Percentiles rank a stretch among this genome's conserved stretches.
These are phyloP conservation scores for Hibiscus tridactylites DNA, from an alignment of 345 rosid species.

Conservation along the genomic window DNA sequence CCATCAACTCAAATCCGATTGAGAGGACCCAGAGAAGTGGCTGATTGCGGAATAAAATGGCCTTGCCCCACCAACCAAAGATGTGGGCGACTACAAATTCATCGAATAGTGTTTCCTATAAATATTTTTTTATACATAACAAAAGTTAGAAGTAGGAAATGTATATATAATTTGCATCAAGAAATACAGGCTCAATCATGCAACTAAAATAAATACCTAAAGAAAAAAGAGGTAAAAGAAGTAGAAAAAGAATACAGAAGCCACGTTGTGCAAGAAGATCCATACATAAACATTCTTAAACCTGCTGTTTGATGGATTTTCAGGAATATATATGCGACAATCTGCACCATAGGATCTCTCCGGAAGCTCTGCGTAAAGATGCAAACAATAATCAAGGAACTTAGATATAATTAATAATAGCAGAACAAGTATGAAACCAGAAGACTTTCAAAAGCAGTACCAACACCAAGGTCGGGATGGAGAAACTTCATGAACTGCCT, in stretches of 20 bases:
- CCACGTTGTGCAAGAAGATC: conserved; percentile 45
- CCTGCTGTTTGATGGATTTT: conserved; percentile 90
- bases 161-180: not conserved
- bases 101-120: conserved; percentile 82
- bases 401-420: not conserved
- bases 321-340: conserved; percentile 83
- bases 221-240: not conserved
- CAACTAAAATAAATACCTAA: not conserved
- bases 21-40: conserved; percentile 97
- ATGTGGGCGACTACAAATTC: conserved; percentile 96
- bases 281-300: conserved; percentile 99
- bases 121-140: not conserved
- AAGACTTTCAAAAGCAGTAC: conserved; percentile 35
- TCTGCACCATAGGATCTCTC: conserved; percentile 97
- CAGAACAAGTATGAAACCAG: conserved; percentile 1
- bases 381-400: not conserved
- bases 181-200: not conserved
- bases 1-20: conserved; percentile 94
- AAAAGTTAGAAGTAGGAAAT: conserved; percentile 11
- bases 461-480: conserved; percentile 94
- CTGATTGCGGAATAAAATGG: conserved; percentile 89
- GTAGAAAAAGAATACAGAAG: conserved; percentile 8
- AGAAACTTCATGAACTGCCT: conserved; percentile 97
- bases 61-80: conserved; percentile 99
- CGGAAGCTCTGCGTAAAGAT: conserved; percentile 69